Evolutionary conservation across 2,329 filamentous ascomycete genomes (phyloP).

Genomic region (Curvularia eragrostidis): DNA sequence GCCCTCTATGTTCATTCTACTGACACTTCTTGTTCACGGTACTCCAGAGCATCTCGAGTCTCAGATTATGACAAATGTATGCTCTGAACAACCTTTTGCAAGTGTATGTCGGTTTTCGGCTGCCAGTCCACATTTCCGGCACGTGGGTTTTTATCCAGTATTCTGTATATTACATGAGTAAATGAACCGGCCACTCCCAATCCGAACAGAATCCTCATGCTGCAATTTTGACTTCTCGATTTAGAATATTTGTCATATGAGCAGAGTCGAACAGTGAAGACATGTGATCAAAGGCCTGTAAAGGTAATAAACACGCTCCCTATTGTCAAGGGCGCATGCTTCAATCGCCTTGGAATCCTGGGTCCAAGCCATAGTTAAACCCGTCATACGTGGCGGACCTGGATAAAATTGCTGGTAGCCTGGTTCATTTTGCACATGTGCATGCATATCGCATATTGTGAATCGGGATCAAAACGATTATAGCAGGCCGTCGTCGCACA

Average conservation of each 20-base stretch:
- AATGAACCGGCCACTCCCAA: constrained; percentile 34
- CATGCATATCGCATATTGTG: constrained; percentile 34
- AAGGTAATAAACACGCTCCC: constrained; percentile 29
- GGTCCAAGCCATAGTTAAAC: constrained; percentile 27
- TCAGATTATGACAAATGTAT: neutral
- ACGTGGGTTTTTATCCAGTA: constrained; percentile 33
- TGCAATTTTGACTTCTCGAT: constrained; percentile 30
- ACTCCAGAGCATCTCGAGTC: neutral
- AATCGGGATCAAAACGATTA: constrained; percentile 29
- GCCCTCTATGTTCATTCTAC: neutral
- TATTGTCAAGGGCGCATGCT: constrained; percentile 15
- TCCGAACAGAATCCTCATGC: constrained; percentile 19
- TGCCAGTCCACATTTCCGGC: constrained; percentile 15
- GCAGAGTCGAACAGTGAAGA: constrained; percentile 18
- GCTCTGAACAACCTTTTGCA: neutral
- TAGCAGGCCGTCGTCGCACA: constrained; percentile 36
- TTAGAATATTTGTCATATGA: constrained; percentile 20
- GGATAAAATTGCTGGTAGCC: constrained; percentile 26
- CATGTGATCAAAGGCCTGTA: constrained; percentile 17
- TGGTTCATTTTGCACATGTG: constrained; percentile 35
- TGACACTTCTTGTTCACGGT: neutral
- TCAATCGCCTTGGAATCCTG: constrained; percentile 21
- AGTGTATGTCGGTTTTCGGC: neutral
- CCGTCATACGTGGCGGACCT: constrained; percentile 37
- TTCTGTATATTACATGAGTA: constrained; percentile 41